phyloP scores from a whole-genome alignment of 495 filamentous ascomycete species.

The Bombardia bombarda region DNA sequence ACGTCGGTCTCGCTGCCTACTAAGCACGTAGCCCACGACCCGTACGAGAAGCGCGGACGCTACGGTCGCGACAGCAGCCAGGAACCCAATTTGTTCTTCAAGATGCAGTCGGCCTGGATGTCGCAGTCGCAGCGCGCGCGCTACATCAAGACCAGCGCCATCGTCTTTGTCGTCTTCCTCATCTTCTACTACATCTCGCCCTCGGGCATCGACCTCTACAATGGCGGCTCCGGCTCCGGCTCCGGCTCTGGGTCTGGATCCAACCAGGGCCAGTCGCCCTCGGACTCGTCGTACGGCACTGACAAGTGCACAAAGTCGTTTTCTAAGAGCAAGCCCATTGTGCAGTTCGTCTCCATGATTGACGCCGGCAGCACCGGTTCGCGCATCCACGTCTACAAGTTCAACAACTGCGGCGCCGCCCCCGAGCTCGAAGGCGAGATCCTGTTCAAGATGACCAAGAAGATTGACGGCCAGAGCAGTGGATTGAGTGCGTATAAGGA shows the following conservation, averaged over 20 bases:
- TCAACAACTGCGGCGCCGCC: conserved; percentile 95
- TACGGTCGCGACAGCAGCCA: conserved; percentile 31
- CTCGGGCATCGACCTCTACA: conserved; percentile 36
- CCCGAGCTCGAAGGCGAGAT: conserved; percentile 91
- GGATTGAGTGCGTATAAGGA: conserved; percentile 80
- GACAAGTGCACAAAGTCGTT: conserved; percentile 72
- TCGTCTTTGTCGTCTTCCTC: conserved; percentile 65
- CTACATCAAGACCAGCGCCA: conserved; percentile 74
- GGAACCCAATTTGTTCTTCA: conserved; percentile 37
- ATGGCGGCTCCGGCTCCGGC: conserved; percentile 25
- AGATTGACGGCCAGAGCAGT: conserved; percentile 59
- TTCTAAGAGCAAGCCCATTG: conserved; percentile 79
- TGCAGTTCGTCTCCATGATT: conserved; percentile 97
- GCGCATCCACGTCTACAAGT: conserved; percentile 94
- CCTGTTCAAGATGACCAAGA: conserved; percentile 76
- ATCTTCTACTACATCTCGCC: conserved; percentile 71
- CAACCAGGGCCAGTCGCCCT: conserved; percentile 42
- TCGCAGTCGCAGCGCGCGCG: conserved; percentile 67
- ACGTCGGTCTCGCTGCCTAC: conserved; percentile 52
- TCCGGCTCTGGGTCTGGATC: neutral
- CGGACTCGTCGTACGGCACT: conserved; percentile 53
- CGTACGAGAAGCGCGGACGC: conserved; percentile 49
- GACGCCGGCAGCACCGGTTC: conserved; percentile 97
- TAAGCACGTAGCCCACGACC: conserved; percentile 47
- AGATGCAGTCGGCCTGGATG: conserved; percentile 49